These are phyloP conservation scores for Suillus plorans DNA, from an alignment of 768 basidiomycete genomes.

Conservation along the genomic window DNA sequence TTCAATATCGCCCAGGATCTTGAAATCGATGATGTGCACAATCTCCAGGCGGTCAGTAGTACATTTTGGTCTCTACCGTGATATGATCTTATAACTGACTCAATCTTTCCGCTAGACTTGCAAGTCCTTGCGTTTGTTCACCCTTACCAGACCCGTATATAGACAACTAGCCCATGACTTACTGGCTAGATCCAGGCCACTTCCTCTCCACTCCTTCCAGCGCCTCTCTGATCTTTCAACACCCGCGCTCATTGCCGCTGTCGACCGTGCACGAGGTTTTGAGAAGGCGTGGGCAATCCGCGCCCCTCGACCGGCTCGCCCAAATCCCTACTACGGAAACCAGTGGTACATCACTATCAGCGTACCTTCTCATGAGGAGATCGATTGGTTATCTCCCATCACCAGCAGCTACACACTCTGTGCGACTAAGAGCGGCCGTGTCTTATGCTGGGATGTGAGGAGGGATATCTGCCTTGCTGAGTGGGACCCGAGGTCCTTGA, in stretches of 20 bases:
- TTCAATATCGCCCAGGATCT: constrained; percentile 67
- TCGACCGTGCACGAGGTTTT: constrained; percentile 60
- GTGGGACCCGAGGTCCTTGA: constrained; percentile 54
- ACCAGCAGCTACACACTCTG: constrained; percentile 77
- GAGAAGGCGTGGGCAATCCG: constrained; percentile 63
- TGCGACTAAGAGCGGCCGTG: constrained; percentile 72
- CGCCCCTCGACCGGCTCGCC: constrained; percentile 49
- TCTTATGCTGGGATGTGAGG: constrained; percentile 76
- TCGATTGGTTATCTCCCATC: constrained; percentile 78
- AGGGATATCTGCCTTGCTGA: constrained; percentile 60
- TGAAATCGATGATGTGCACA: constrained; percentile 57
- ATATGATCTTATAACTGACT: background rate
- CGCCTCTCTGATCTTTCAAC: constrained; percentile 66
- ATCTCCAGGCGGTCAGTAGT: constrained; percentile 62
- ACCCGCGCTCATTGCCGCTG: constrained; percentile 57
- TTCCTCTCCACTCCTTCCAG: constrained; percentile 70
- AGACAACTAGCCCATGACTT: constrained; percentile 62
- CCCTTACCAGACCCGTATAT: constrained; percentile 67
- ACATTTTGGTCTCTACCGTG: constrained; percentile 3
- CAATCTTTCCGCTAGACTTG: constrained; percentile 46
- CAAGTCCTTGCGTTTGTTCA: constrained; percentile 57
- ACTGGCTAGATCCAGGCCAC: constrained; percentile 62
- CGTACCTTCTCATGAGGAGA: constrained; percentile 65
- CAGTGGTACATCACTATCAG: constrained; percentile 70
- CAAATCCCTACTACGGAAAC: constrained; percentile 15